phyloP scores from a whole-genome alignment of 73 alveolate species.

The Blepharisma japonicum region DNA sequence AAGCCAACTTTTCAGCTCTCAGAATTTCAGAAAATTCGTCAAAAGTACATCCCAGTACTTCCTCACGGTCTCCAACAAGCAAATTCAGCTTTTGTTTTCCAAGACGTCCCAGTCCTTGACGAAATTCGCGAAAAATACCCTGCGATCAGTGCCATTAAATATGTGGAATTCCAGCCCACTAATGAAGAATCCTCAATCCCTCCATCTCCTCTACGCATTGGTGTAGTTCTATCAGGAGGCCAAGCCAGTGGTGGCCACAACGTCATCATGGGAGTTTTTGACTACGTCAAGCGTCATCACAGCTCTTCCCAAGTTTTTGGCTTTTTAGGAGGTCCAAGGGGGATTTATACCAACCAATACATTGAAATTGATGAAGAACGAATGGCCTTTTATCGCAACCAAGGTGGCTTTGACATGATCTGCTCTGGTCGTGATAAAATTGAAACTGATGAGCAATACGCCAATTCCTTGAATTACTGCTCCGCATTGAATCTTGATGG shows the following conservation, averaged over 20 bases:
- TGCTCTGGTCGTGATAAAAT: conserved; percentile 86
- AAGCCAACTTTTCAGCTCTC: too few species aligned
- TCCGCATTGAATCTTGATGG: conserved; percentile 85
- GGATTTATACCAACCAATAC: conserved; percentile 86
- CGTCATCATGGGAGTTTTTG: conserved; percentile 94
- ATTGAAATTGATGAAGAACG: conserved; percentile 82
- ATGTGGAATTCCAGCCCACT: conserved; percentile 31
- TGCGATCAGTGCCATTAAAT: conserved; percentile 29
- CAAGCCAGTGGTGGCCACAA: conserved; percentile 99
- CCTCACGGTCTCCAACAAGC: too few species aligned
- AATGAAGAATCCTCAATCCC: conserved; percentile 33
- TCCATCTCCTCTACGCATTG: conserved; percentile 41
- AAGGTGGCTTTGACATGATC: conserved; percentile 98
- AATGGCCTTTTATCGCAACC: conserved; percentile 92
- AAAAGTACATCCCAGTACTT: too few species aligned
- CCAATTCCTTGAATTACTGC: conserved; percentile 47
- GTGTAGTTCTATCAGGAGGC: conserved; percentile 79
- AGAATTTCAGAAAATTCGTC: too few species aligned
- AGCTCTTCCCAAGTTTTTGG: conserved; percentile 88
- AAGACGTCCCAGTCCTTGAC: not conserved
- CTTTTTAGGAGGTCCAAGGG: conserved; percentile 93
- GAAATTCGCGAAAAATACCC: conserved; percentile 43
- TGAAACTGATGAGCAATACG: conserved; percentile 49
- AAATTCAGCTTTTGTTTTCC: too few species aligned
- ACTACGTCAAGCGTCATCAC: conserved; percentile 73